These are phyloP conservation scores for Candida caryicola DNA, from an alignment of 805 yeast genomes.

Conservation along the genomic window DNA sequence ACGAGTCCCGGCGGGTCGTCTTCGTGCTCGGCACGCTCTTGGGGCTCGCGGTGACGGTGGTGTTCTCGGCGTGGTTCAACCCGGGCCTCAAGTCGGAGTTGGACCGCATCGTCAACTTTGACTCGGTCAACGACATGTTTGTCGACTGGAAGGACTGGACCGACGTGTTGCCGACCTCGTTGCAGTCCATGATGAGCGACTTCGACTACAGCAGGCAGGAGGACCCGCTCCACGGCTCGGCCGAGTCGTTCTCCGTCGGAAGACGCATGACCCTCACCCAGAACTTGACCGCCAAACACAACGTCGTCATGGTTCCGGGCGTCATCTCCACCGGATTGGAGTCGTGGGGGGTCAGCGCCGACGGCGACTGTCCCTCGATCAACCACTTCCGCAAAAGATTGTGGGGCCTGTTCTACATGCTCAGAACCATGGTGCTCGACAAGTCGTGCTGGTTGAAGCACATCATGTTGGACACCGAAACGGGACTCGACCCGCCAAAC, in stretches of 20 bases:
- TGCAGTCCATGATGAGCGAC: conserved; percentile 59
- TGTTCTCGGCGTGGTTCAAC: conserved; percentile 45
- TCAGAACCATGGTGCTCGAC: conserved; percentile 86
- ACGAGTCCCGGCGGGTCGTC: conserved; percentile 55
- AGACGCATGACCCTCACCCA: conserved; percentile 50
- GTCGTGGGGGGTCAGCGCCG: conserved; percentile 78
- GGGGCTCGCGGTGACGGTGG: conserved; percentile 64
- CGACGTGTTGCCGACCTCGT: conserved; percentile 63
- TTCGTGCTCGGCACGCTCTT: conserved; percentile 70
- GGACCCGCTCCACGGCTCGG: conserved; percentile 46
- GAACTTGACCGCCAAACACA: conserved; percentile 57
- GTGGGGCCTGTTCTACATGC: conserved; percentile 98
- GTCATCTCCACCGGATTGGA: conserved; percentile 94
- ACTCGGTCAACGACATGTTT: conserved; percentile 53
- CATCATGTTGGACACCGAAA: conserved; percentile 80
- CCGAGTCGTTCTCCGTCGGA: conserved; percentile 90
- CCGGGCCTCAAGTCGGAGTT: conserved; percentile 43
- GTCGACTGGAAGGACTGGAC: conserved; percentile 38
- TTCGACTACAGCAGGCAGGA: conserved; percentile 35
- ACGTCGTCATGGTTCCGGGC: conserved; percentile 93
- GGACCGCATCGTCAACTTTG: conserved; percentile 52
- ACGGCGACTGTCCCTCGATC: conserved; percentile 74
- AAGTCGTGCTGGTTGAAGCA: conserved; percentile 93
- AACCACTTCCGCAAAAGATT: conserved; percentile 85
- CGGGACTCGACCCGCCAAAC: conserved; percentile 90